Evolutionary conservation across 495 filamentous ascomycete species (phyloP).

Genomic region (Lepidopterella palustris): DNA sequence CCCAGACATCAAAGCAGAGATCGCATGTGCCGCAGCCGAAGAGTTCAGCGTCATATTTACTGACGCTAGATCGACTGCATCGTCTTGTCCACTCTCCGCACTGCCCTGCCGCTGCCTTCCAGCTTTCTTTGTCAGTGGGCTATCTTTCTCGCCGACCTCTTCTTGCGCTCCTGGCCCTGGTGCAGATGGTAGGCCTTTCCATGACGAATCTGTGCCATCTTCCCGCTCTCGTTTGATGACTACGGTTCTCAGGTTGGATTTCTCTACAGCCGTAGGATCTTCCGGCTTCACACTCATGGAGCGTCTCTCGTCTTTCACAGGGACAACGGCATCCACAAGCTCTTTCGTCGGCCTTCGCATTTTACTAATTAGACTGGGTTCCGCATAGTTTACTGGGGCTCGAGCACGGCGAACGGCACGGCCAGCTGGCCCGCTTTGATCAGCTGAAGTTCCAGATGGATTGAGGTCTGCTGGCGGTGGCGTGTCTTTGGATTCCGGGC

Average conservation of each 20-base stretch:
- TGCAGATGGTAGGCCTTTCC: slow-evolving; percentile 15
- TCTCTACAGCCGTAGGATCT: slow-evolving; percentile 1
- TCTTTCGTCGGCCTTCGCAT: slow-evolving; percentile 39
- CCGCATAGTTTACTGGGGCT: slow-evolving; percentile 38
- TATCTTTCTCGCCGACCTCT: slow-evolving; percentile 12
- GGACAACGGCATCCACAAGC: slow-evolving; percentile 35
- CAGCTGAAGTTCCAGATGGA: slow-evolving; percentile 5
- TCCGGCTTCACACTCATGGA: slow-evolving; percentile 21
- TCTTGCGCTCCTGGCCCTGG: neutral
- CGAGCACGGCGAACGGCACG: slow-evolving; percentile 35
- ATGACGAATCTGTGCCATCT: slow-evolving; percentile 7
- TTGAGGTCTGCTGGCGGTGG: slow-evolving; percentile 35
- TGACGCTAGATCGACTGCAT: neutral
- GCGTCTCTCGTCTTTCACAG: slow-evolving; percentile 16
- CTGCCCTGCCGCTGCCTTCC: slow-evolving; percentile 4
- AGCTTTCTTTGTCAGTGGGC: slow-evolving; percentile 24
- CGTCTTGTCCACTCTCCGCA: neutral
- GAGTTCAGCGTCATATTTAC: slow-evolving; percentile 19
- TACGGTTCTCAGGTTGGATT: neutral
- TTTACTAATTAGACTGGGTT: slow-evolving; percentile 36
- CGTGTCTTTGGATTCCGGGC: slow-evolving; percentile 31
- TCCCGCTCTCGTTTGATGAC: slow-evolving; percentile 16
- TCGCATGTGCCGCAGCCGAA: slow-evolving; percentile 6
- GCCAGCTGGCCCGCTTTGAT: slow-evolving; percentile 9
- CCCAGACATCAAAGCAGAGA: neutral